Evolutionary conservation across 2,329 filamentous ascomycete genomes (phyloP), one percentile per base, ranked within the genome.

Genomic region (Coleophoma cylindrospora): DNA sequence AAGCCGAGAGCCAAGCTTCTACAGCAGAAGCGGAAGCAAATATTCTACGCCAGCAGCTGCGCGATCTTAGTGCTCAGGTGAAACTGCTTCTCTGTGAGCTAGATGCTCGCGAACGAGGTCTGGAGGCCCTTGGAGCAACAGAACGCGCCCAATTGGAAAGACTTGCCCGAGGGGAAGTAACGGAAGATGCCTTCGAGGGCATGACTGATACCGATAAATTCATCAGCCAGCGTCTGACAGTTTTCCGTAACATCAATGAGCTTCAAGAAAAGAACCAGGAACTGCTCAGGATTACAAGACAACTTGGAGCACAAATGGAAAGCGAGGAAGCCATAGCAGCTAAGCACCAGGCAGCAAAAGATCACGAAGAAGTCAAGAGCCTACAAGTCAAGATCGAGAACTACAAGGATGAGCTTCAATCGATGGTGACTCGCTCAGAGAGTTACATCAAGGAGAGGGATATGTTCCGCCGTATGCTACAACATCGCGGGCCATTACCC

Each of bases 361-460:
- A 85, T 49, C 81, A 84, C 51, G 80, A 88, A 53, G 85, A 91
- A 64, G 78, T 94, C n/a, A 81, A 86, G 58, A 80, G 78, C 43
- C 72, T 94, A 33, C 78, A 89, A 54, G 80, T 85, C 48, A 84
- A 90, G 57, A 77, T 95, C 21, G 79, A 86, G 57, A 83, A 87
- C 67, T 92, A 84, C 67, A 84, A 89, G 51, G 92, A 96, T 56
- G 91, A 96, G 65, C 82, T 95, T 47, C 82, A 86, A 58, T 87
- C 87, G 12, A 85, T 96, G 57, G 83, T 87, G 40, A 83, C 87
- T 32, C 89, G 91, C 50, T 88, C 91, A 56, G 89, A 96, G 72
- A 95, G 89, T 66, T 96, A 95, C 67, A 90, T 94, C 65, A 89
- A 91, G 61, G 94, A 99, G 71, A 86, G 94, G 54, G 92, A 99